Percentiles rank a stretch among this genome's conserved stretches.
Conservation (phyloP, 331 rosid genomes). For the Telfairia occidentalis region DNA sequence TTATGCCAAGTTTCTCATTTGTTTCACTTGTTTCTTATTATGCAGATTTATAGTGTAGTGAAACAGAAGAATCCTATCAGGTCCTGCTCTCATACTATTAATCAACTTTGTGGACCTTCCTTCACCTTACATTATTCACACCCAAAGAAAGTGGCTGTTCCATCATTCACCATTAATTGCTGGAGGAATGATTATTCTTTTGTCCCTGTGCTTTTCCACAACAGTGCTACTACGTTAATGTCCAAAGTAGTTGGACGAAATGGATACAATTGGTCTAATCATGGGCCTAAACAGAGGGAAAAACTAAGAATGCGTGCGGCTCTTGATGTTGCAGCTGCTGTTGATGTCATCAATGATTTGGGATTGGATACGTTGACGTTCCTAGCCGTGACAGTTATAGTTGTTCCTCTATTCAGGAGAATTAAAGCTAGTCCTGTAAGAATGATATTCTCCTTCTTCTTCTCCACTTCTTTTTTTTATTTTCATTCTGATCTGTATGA, state of each 20-base stretch:
- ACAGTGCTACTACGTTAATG: conserved; percentile 17
- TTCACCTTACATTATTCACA: conserved; percentile 23
- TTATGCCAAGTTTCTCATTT: neutral
- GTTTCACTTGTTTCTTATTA: conserved; percentile 12
- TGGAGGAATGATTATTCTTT: conserved; percentile 23
- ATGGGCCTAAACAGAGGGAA: conserved; percentile 23
- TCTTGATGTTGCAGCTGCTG: conserved; percentile 63
- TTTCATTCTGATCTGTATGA: conserved; percentile 9
- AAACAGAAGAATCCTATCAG: conserved; percentile 33
- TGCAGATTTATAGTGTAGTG: conserved; percentile 54
- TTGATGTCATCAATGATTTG: conserved; percentile 87
- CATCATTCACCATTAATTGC: conserved; percentile 20
- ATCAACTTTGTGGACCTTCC: conserved; percentile 37
- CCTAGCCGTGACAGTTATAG: conserved; percentile 76
- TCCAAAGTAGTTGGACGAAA: conserved; percentile 26
- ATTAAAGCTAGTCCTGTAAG: conserved; percentile 95
- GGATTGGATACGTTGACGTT: conserved; percentile 93
- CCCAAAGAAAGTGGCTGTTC: conserved; percentile 26
- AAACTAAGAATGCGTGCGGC: conserved; percentile 30
- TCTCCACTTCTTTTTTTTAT: neutral
- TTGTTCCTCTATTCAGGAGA: conserved; percentile 82
- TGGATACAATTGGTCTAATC: conserved; percentile 28
- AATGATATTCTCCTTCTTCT: conserved; percentile 4
- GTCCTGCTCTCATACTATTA: conserved; percentile 25
- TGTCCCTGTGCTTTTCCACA: conserved; percentile 26